These are phyloP conservation scores for Clausena lansium DNA, from an alignment of 345 rosid species.

Conservation along the genomic window DNA sequence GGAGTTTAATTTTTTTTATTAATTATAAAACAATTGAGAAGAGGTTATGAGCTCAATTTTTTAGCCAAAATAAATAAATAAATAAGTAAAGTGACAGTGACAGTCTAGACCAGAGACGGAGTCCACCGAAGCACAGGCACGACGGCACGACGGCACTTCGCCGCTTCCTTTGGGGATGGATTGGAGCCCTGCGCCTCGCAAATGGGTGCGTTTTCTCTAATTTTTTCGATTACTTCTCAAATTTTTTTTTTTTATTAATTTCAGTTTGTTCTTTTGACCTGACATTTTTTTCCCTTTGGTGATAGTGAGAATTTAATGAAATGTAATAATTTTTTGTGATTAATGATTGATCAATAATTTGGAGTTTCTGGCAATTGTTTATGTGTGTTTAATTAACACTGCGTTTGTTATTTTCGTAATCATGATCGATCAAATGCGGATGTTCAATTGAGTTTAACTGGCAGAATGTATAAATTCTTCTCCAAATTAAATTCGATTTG, in stretches of 20 bases:
- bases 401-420: not conserved
- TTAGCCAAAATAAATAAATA: too few species aligned
- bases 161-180: conserved; percentile 99
- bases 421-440: not conserved
- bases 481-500: not conserved
- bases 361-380: not conserved
- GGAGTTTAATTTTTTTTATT: too few species aligned
- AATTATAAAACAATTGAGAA: too few species aligned
- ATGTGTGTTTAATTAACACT: not conserved
- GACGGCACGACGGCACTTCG: conserved; percentile 97
- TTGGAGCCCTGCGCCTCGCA: conserved; percentile 97
- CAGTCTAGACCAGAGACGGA: conserved; percentile 36
- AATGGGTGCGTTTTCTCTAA: conserved; percentile 60
- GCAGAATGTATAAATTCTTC: not conserved
- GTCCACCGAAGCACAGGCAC: conserved; percentile 96
- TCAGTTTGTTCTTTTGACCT: not conserved
- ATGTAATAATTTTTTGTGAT: not conserved
- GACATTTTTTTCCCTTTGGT: too few species aligned
- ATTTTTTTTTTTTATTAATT: not conserved
- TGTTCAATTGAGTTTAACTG: not conserved
- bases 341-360: not conserved
- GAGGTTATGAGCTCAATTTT: not conserved
- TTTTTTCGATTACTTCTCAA: not conserved
- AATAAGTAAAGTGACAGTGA: not conserved
- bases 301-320: not conserved